Evolutionary conservation across 371 early-diverging fungal species (phyloP).

Genomic region (Mucor sp.): DNA sequence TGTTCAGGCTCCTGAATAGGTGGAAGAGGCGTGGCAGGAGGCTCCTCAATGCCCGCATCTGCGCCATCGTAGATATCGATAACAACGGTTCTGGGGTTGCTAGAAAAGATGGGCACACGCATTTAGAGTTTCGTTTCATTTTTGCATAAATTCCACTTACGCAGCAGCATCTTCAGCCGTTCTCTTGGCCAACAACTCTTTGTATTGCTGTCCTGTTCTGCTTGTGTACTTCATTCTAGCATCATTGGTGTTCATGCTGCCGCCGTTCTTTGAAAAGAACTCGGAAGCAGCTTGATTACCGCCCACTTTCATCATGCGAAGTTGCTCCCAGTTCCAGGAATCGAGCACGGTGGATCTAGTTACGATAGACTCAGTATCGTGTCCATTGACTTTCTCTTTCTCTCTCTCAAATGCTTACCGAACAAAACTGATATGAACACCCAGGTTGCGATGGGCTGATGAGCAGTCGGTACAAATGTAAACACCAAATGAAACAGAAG

Average conservation of each 20-base stretch:
- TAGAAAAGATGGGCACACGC: constrained; percentile 7
- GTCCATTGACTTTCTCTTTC: neutral
- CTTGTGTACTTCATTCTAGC: constrained; percentile 85
- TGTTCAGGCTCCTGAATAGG: neutral
- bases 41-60: neutral
- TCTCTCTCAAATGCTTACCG: constrained; percentile 61
- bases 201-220: constrained; percentile 79
- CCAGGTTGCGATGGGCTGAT: constrained; percentile 92
- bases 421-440: constrained; percentile 96
- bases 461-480: constrained; percentile 99
- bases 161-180: constrained; percentile 75
- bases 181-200: constrained; percentile 75
- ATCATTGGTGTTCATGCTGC: constrained; percentile 60
- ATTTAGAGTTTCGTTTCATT: no score
- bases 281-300: constrained; percentile 82
- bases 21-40: neutral
- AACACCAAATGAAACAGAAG: constrained; percentile 94
- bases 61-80: constrained; percentile 33
- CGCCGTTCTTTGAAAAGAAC: constrained; percentile 76
- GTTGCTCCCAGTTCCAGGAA: constrained; percentile 91
- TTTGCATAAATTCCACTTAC: constrained; percentile 33
- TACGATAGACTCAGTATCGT: neutral
- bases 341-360: constrained; percentile 85
- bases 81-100: constrained; percentile 40
- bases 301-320: constrained; percentile 91